Percentiles rank a stretch among this genome's conserved stretches.
phyloP scores from a whole-genome alignment of 2,329 filamentous ascomycete genomes.

The Cytospora chrysosperma region DNA sequence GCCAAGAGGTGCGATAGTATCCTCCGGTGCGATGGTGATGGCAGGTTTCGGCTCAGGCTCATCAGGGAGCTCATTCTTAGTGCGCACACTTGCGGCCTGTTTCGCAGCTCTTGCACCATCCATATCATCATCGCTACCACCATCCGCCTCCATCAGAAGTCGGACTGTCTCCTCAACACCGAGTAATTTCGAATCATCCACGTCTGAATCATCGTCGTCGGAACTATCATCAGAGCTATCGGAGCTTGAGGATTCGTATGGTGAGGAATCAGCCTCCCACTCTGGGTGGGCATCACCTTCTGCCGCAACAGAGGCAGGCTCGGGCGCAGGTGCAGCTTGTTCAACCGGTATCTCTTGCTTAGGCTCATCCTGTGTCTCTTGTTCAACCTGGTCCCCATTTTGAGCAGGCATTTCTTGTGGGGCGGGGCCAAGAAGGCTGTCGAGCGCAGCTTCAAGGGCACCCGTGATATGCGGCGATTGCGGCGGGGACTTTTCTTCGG shows the following conservation, averaged over 20 bases:
- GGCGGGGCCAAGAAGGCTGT: slow-evolving; percentile 24
- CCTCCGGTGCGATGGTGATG: slow-evolving; percentile 72
- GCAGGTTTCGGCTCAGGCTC: slow-evolving; percentile 71
- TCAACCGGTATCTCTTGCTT: neutral
- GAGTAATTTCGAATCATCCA: slow-evolving; percentile 63
- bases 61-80: slow-evolving; percentile 75
- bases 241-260: slow-evolving; percentile 66
- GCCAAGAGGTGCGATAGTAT: slow-evolving; percentile 75
- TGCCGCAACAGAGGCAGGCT: neutral
- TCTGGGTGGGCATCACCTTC: slow-evolving; percentile 56
- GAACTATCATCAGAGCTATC: slow-evolving; percentile 60
- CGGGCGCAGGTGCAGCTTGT: neutral
- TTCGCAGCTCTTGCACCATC: slow-evolving; percentile 47
- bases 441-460: slow-evolving; percentile 29
- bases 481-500: slow-evolving; percentile 2
- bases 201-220: slow-evolving; percentile 57
- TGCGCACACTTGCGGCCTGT: slow-evolving; percentile 59
- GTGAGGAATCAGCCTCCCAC: slow-evolving; percentile 81
- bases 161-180: slow-evolving; percentile 80
- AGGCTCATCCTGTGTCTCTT: neutral
- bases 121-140: slow-evolving; percentile 75
- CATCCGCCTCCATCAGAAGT: slow-evolving; percentile 81
- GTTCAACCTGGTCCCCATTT: neutral
- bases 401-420: neutral
- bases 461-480: slow-evolving; percentile 27